Conservation (phyloP, 176 grass and related monocot genomes). For the Puya raimondii region DNA sequence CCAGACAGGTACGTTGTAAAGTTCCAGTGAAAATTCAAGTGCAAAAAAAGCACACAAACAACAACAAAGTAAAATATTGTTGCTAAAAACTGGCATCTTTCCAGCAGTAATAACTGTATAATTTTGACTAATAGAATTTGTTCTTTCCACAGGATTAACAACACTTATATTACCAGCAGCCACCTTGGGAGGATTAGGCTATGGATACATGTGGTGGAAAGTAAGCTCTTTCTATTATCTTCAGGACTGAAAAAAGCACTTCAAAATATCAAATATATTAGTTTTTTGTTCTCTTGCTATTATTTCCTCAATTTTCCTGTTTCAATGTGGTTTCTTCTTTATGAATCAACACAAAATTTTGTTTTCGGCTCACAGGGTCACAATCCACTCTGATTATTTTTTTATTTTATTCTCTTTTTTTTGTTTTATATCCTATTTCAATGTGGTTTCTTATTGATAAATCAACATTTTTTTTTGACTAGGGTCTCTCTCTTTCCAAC, state of each 20-base stretch:
- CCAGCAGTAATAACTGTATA: background rate
- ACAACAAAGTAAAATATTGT: too few relatives aligned
- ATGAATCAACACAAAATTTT: background rate
- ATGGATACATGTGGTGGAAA: constrained; percentile 99
- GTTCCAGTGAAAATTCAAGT: constrained; percentile 7
- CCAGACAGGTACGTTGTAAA: constrained; percentile 45
- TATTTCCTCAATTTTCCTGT: background rate
- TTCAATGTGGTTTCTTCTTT: background rate
- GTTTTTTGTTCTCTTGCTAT: background rate
- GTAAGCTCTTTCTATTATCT: constrained; percentile 31
- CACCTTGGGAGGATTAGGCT: constrained; percentile 76
- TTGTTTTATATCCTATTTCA: background rate
- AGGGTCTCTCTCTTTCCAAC: constrained; percentile 77
- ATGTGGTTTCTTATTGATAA: too few relatives aligned
- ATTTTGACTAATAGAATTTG: background rate
- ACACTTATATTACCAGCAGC: constrained; percentile 80
- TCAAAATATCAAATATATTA: background rate
- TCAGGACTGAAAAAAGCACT: background rate
- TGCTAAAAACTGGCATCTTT: too few relatives aligned
- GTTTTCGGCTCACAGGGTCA: background rate
- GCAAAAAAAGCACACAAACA: background rate
- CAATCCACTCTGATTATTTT: background rate
- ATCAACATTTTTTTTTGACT: background rate
- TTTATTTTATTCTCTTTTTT: background rate
- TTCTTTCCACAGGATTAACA: constrained; percentile 42